Percentiles rank a stretch among this genome's conserved stretches.
These are phyloP conservation scores for Talaromyces sp. DNA, from an alignment of 2,329 filamentous ascomycete genomes.

Conservation along the genomic window DNA sequence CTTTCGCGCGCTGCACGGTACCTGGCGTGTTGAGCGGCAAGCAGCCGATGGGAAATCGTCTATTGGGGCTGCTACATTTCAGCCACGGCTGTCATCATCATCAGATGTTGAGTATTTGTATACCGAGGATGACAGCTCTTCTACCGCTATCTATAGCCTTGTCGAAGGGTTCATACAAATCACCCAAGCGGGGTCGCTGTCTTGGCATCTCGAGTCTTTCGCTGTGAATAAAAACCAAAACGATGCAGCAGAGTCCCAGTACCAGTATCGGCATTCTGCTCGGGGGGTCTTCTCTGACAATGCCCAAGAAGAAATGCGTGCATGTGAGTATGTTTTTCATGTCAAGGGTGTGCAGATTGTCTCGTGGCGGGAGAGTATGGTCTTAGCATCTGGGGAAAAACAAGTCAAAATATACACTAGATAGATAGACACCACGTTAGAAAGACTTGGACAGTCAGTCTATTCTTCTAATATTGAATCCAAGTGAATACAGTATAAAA, in stretches of 20 bases:
- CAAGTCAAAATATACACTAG: constrained; percentile 2
- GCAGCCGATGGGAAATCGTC: too few species aligned
- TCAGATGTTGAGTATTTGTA: neutral
- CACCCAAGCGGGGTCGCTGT: neutral
- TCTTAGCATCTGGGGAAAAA: neutral
- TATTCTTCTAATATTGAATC: neutral
- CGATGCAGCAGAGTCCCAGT: neutral
- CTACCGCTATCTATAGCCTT: neutral
- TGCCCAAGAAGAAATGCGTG: neutral
- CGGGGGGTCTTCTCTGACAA: neutral
- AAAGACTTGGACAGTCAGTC: neutral
- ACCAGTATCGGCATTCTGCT: constrained; percentile 6
- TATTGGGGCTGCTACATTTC: neutral
- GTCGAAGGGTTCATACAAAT: neutral
- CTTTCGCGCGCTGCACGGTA: constrained; percentile 7
- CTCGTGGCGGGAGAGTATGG: constrained; percentile 16
- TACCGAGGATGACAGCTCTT: neutral
- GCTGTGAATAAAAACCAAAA: neutral
- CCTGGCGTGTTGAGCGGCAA: neutral
- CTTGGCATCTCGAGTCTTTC: neutral
- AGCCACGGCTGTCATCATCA: neutral
- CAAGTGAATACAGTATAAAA: neutral
- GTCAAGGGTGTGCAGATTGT: constrained; percentile 22
- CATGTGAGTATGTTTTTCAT: constrained; percentile 18
- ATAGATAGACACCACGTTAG: too few species aligned